Base-by-base conservation (phyloP, 2,329 filamentous ascomycete species). In the Alternaria sp. region DNA sequence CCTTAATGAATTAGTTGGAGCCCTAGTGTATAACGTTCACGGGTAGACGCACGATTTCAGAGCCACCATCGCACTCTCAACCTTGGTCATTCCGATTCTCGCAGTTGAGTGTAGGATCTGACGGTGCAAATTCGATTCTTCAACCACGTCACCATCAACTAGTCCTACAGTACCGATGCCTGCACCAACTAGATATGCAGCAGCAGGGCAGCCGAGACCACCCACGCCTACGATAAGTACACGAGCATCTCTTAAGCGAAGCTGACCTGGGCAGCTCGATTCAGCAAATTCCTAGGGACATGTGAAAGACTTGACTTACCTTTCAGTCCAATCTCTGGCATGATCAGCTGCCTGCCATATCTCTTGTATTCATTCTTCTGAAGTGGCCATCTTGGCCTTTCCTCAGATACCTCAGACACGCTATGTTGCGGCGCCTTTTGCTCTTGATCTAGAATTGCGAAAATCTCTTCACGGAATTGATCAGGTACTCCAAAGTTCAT, bases 271-370 rank as follows among this genome's bases (percentile, higher is more conserved):
- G 12, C 11, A 43, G 26, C 20, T 12, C 47, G 12, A 41, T 30
- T 22, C 30, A 43, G 28, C 42, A 22, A 9, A 11, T 12, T 28
- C 22, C 5, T 5, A n/a, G 14, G 16, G 3, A 5, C 11, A 18
- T 38, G 22, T 53, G 30, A 11, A 43, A 7, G 43, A 38, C n/a
- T 24, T 4, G 7, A 65, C 77, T 62, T 49, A 91, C 91, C 92
- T 77, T 88, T 83, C 1, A 96, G 82, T 0, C 94, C 93, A 62
- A 97, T 84, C 58, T 90, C 87, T 0, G 93, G 91, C 61, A 97
- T 87, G 65, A 98, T 94, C 82, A 98, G 89, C 80, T 97, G 94
- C 39, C 94, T 85, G 7, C 92, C 93, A 81, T 98, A 98, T 62
- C 94, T 86, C 65, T 88, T 87, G 76, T 97, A 97, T 70, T 97